A percentile compares a stretch with the other conserved stretches of the same genome.
Conservation (phyloP, 2,329 filamentous ascomycete genomes). For the Amesomyces nigricolor region DNA sequence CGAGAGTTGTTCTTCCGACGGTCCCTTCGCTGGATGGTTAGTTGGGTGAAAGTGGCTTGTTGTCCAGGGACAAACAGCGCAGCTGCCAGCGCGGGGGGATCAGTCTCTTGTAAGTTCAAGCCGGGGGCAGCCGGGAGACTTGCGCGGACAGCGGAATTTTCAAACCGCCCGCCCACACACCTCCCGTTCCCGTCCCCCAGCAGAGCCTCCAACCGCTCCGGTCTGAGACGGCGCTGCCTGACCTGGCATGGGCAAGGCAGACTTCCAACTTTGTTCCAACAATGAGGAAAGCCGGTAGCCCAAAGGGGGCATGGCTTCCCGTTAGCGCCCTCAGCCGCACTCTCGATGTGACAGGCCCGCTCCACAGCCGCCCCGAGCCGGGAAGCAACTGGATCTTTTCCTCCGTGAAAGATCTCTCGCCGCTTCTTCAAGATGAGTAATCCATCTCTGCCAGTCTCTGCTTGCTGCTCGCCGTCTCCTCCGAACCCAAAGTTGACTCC, state of each 20-base stretch:
- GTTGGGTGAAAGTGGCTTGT: neutral
- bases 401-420: neutral
- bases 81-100: neutral
- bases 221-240: neutral
- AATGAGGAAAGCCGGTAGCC: neutral
- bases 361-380: neutral
- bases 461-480: no score
- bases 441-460: no score
- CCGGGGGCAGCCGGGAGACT: neutral
- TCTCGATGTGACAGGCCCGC: neutral
- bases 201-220: neutral
- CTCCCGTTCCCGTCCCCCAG: no score
- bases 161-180: neutral
- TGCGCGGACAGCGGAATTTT: neutral
- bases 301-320: neutral
- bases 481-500: neutral
- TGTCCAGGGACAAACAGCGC: neutral
- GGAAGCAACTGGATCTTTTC: no score
- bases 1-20: neutral
- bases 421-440: neutral
- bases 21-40: neutral
- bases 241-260: constrained; percentile 6
- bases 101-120: no score
- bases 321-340: constrained; percentile 13
- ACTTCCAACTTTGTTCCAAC: neutral